Conservation (phyloP, 257 asterid genomes). For the Solanum piurae region DNA sequence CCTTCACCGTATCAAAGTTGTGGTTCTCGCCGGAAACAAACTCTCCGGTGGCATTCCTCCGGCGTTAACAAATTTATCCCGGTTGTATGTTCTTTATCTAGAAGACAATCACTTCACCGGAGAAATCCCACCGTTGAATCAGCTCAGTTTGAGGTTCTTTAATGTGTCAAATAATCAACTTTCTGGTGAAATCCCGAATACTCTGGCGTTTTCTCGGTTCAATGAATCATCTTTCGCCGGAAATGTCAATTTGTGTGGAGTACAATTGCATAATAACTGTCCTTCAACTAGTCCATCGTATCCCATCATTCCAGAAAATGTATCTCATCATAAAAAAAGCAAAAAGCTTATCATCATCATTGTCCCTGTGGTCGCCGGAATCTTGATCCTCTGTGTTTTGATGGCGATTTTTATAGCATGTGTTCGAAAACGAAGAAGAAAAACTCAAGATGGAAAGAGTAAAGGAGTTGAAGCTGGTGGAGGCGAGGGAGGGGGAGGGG, state of each 20-base stretch:
- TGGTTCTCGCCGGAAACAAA: slow-evolving; percentile 48
- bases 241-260: slow-evolving; percentile 54
- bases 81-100: slow-evolving; percentile 55
- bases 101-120: slow-evolving; percentile 65
- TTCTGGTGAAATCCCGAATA: slow-evolving; percentile 53
- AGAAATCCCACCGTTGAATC: slow-evolving; percentile 53
- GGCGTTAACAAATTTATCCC: slow-evolving; percentile 23
- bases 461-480: not conserved
- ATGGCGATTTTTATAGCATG: slow-evolving; percentile 6
- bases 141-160: slow-evolving; percentile 56
- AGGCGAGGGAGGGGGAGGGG: not conserved
- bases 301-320: slow-evolving; percentile 16
- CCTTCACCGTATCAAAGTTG: slow-evolving; percentile 62
- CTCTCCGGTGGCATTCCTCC: slow-evolving; percentile 56
- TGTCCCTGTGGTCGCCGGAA: slow-evolving; percentile 32
- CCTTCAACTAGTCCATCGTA: slow-evolving; percentile 47
- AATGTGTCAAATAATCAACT: slow-evolving; percentile 64
- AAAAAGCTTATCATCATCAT: slow-evolving; percentile 35
- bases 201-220: slow-evolving; percentile 34
- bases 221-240: slow-evolving; percentile 46
- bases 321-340: slow-evolving; percentile 4
- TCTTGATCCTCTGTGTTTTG: slow-evolving; percentile 22
- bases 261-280: slow-evolving; percentile 26
- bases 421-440: slow-evolving; percentile 15
- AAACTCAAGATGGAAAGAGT: not conserved